A percentile compares a stretch with the other conserved stretches of the same genome.
phyloP scores from a whole-genome alignment of 78 protist genomes.

The Salpingoeca rosetta region DNA sequence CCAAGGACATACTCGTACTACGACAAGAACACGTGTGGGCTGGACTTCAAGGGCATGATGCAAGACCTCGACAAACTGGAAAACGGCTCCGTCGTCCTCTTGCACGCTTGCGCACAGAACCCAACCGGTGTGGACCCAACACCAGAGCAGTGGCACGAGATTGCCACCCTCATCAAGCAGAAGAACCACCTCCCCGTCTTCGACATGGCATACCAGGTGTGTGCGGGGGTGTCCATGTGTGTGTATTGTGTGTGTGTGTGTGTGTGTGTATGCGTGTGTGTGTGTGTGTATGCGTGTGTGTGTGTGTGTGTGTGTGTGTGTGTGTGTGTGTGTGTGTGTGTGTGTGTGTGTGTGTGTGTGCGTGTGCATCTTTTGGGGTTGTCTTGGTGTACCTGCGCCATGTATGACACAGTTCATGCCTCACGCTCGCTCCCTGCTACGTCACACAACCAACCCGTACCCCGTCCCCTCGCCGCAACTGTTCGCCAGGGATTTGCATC shows the following conservation, averaged over 20 bases:
- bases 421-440: not conserved
- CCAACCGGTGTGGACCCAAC: conserved; percentile 99
- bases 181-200: conserved; percentile 58
- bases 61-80: conserved; percentile 56
- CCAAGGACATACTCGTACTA: conserved; percentile 63
- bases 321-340: too few species aligned
- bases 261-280: too few species aligned
- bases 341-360: too few species aligned
- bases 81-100: conserved; percentile 56
- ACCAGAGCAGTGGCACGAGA: conserved; percentile 81
- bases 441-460: not conserved
- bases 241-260: too few species aligned
- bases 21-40: conserved; percentile 37
- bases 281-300: too few species aligned
- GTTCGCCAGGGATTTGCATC: conserved; percentile 88
- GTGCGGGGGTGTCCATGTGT: too few species aligned
- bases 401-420: too few species aligned
- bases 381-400: too few species aligned
- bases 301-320: too few species aligned
- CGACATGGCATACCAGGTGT: conserved; percentile 90
- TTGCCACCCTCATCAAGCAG: conserved; percentile 29
- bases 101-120: conserved; percentile 98
- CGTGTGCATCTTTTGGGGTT: too few species aligned
- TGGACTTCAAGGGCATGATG: conserved; percentile 76
- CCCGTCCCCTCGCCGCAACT: not conserved